Conservation (phyloP, 2,329 filamentous ascomycete genomes). For the Chrysoporthe austroafricana region DNA sequence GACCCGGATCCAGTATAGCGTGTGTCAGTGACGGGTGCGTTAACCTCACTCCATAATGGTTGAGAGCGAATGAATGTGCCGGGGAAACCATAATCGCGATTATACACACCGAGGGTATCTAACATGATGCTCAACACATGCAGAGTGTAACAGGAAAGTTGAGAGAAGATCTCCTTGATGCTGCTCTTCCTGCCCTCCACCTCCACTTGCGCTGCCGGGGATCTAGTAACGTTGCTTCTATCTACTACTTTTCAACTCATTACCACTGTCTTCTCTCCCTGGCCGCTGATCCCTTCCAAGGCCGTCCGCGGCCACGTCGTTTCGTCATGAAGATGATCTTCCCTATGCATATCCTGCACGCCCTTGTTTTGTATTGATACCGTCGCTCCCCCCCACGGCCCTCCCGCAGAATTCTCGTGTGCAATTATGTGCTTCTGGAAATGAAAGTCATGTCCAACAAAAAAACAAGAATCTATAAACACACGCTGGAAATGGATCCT, state of each 20-base stretch:
- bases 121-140: constrained; percentile 28
- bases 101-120: constrained; percentile 27
- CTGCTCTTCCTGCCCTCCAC: background rate
- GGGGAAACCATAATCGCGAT: background rate
- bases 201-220: background rate
- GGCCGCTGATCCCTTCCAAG: background rate
- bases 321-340: constrained; percentile 10
- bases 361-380: constrained; percentile 11
- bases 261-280: background rate
- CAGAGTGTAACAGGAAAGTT: background rate
- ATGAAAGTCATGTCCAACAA: constrained; percentile 2
- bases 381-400: constrained; percentile 7
- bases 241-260: background rate
- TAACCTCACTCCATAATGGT: no score
- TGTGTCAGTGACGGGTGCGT: no score
- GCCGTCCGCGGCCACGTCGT: background rate
- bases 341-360: constrained; percentile 17
- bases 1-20: no score
- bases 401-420: background rate
- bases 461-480: constrained; percentile 6
- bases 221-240: background rate
- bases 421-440: background rate
- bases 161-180: background rate
- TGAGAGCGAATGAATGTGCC: background rate
- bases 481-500: constrained; percentile 14